phyloP scores from a whole-genome alignment of 495 filamentous ascomycete genomes.

The Penicillium malachiteum region DNA sequence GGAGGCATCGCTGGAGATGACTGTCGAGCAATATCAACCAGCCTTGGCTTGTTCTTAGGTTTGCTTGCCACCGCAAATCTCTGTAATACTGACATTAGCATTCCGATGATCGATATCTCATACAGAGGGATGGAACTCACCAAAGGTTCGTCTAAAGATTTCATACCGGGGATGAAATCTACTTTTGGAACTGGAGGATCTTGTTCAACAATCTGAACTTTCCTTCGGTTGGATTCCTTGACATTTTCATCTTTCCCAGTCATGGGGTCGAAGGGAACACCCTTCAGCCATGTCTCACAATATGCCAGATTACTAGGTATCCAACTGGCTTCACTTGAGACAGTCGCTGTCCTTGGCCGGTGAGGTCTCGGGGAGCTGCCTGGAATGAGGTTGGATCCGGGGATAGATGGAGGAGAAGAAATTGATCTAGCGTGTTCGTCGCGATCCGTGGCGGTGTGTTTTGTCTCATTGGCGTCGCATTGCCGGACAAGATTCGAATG shows the following conservation, averaged over 20 bases:
- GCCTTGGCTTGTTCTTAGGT: conserved; percentile 24
- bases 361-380: conserved; percentile 27
- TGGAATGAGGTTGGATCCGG: conserved; percentile 4
- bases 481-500: conserved; percentile 38
- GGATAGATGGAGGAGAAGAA: conserved; percentile 7
- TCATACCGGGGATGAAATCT: conserved; percentile 26
- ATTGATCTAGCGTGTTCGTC: background rate
- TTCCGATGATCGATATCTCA: background rate
- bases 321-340: conserved; percentile 47
- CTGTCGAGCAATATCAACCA: conserved; percentile 46
- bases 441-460: conserved; percentile 2
- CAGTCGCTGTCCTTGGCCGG: conserved; percentile 37
- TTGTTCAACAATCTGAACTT: conserved; percentile 44
- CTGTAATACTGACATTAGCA: conserved; percentile 19
- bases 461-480: conserved; percentile 21
- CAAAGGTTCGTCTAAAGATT: conserved; percentile 31
- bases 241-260: conserved; percentile 25
- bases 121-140: conserved; percentile 17
- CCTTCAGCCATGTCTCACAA: conserved; percentile 45
- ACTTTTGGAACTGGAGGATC: conserved; percentile 34
- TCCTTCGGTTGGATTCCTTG: conserved; percentile 36
- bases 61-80: conserved; percentile 44
- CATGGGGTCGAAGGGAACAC: conserved; percentile 35
- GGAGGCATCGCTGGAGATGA: conserved; percentile 25
- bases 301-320: conserved; percentile 43